phyloP scores from a whole-genome alignment of 306 rosid species.

The Corylus avellana region DNA sequence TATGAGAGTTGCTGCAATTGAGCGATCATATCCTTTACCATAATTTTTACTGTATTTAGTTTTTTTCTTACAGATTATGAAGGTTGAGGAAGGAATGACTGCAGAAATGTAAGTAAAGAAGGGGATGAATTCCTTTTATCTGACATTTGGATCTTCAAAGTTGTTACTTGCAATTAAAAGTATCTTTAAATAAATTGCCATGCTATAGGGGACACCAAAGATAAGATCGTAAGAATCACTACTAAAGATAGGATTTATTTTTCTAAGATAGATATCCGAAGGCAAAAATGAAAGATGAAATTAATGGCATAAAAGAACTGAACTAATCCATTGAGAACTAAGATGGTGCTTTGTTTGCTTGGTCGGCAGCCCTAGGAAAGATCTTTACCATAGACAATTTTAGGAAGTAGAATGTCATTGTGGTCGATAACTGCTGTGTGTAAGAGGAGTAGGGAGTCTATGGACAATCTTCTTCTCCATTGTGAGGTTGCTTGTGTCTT shows the following conservation, averaged over 20 bases:
- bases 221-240: not conserved
- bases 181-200: not conserved
- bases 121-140: slow-evolving; percentile 8
- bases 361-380: too few relatives aligned
- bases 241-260: not conserved
- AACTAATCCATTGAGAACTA: not conserved
- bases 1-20: slow-evolving; percentile 20
- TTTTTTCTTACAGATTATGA: slow-evolving; percentile 68
- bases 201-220: not conserved
- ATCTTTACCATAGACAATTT: too few relatives aligned
- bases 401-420: too few relatives aligned
- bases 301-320: not conserved
- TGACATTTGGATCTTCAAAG: not conserved
- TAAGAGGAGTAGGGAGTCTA: too few relatives aligned
- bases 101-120: slow-evolving; percentile 75
- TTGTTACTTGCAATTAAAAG: not conserved
- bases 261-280: too few relatives aligned
- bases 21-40: slow-evolving; percentile 14
- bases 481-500: too few relatives aligned
- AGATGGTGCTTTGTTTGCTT: too few relatives aligned
- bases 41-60: slow-evolving; percentile 6
- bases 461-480: too few relatives aligned
- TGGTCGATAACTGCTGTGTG: too few relatives aligned
- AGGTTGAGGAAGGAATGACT: slow-evolving; percentile 97
- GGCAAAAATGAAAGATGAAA: not conserved